phyloP scores from a whole-genome alignment of 2,329 filamentous ascomycete species.

The Hymenoscyphus scutula region DNA sequence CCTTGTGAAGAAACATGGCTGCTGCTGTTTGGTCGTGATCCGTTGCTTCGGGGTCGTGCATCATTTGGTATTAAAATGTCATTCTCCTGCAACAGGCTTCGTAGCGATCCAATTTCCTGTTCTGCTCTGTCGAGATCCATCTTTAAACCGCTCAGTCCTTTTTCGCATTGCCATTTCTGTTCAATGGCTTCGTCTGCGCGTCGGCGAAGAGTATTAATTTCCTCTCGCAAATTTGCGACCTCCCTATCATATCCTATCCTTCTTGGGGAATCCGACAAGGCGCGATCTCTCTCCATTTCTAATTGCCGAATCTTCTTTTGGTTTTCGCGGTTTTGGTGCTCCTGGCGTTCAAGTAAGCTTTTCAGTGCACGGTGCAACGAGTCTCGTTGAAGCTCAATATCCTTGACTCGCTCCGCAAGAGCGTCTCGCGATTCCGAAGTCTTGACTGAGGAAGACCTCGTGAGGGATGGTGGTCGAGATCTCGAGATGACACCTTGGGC shows the following conservation, averaged over 20 bases:
- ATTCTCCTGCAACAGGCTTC: conserved; percentile 74
- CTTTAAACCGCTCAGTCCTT: conserved; percentile 81
- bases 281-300: conserved; percentile 74
- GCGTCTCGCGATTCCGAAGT: conserved; percentile 58
- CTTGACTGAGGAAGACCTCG: conserved; percentile 54
- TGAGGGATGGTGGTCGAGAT: conserved; percentile 44
- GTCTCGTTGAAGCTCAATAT: conserved; percentile 90
- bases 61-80: conserved; percentile 70
- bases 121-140: conserved; percentile 96
- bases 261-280: conserved; percentile 65
- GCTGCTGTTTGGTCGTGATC: conserved; percentile 36
- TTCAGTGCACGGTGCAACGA: conserved; percentile 85
- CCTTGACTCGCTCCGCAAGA: conserved; percentile 78
- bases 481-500: conserved; percentile 39
- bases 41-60: conserved; percentile 46
- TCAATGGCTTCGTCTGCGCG: conserved; percentile 92
- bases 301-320: conserved; percentile 75
- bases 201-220: conserved; percentile 79
- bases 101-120: conserved; percentile 84
- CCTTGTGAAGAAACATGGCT: conserved; percentile 65
- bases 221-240: conserved; percentile 73
- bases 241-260: conserved; percentile 82
- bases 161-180: conserved; percentile 95
- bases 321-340: conserved; percentile 79
- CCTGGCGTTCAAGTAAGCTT: conserved; percentile 80